Evolutionary conservation across 441 rosid genomes (phyloP), one percentile per base, ranked within the genome.

Genomic region (Sinapis alba): DNA sequence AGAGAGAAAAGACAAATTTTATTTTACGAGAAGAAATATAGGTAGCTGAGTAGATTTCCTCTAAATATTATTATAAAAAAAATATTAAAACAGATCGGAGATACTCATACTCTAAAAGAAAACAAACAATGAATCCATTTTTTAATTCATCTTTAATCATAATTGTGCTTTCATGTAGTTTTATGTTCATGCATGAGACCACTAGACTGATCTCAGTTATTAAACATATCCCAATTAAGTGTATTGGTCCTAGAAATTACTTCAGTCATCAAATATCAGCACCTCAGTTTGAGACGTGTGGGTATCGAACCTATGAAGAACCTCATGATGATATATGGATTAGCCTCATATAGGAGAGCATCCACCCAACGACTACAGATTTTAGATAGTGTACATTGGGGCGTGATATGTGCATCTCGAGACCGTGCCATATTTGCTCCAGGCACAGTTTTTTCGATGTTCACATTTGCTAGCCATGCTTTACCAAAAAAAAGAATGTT

Each of bases 401-500:
- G 21, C 20, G 6, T 59, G 41, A 8, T 59, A 59, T 58, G 32
- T 4, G 12, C 6, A 26, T 27, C 38, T 27, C 21, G 21, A 27
- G 12, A 15, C 38, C 12, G 20, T 26, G 20, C 34, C 34, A 26
- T 53, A 53, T 19, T 19, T 53, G 26, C 24, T 26, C 36, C 32
- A 58, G 19, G 19, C 19, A 26, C 19, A 23, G 4, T 5, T 54
- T 54, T 53, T 54, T 54, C n/a, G 59, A 54, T 21, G 59, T 54
- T 54, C 13, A 54, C 26, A 54, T 54, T 21, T 54, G 59, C 59
- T 54, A 21, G 59, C 59, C 28, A 54, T 54, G 59, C 28, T 54
- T 54, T 9, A 21, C 28, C 28, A n/a, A 43, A 54, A 54, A 19
- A 16, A 1, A 21, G 21, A 21, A 1, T 54, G 15, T 23, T 54